Evolutionary conservation across 2,329 filamentous ascomycete species (phyloP).

Genomic region (Phaeosphaeriaceae sp.): DNA sequence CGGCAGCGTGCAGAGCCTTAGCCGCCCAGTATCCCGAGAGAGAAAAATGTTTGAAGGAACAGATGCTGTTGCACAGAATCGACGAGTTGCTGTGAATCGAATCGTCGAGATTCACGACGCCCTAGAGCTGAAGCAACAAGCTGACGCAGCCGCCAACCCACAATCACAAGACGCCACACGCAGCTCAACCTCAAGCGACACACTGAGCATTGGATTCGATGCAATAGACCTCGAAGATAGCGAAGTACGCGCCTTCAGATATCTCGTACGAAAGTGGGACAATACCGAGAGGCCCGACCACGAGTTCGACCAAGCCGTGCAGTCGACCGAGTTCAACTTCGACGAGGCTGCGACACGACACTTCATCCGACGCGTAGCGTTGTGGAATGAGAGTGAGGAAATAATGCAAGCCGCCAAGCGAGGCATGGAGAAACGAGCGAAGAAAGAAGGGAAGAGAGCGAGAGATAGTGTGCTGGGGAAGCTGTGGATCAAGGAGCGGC

Average conservation of each 20-base stretch:
- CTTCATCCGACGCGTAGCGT: constrained; percentile 26
- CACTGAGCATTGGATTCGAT: constrained; percentile 20
- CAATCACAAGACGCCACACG: constrained; percentile 7
- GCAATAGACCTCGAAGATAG: constrained; percentile 19
- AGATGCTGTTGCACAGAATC: constrained; percentile 22
- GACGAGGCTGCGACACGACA: constrained; percentile 29
- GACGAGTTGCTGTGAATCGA: constrained; percentile 19
- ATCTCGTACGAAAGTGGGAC: constrained; percentile 31
- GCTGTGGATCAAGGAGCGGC: constrained; percentile 19
- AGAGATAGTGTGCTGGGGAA: constrained; percentile 18
- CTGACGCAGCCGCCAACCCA: constrained; percentile 6
- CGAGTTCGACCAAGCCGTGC: constrained; percentile 22
- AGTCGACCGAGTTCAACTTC: constrained; percentile 14
- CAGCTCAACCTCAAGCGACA: constrained; percentile 17
- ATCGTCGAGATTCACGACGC: constrained; percentile 24
- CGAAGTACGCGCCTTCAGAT: constrained; percentile 30
- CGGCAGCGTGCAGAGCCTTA: constrained; percentile 7
- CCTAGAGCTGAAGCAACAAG: constrained; percentile 13
- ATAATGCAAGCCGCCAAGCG: constrained; percentile 16
- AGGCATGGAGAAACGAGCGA: constrained; percentile 12
- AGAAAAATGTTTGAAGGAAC: constrained; percentile 21
- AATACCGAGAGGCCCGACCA: constrained; percentile 15
- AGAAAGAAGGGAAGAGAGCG: constrained; percentile 10
- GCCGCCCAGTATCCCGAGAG: not conserved
- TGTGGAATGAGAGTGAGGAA: constrained; percentile 28